phyloP scores from a whole-genome alignment of 345 rosid genomes.

The Leavenworthia alabamica region DNA sequence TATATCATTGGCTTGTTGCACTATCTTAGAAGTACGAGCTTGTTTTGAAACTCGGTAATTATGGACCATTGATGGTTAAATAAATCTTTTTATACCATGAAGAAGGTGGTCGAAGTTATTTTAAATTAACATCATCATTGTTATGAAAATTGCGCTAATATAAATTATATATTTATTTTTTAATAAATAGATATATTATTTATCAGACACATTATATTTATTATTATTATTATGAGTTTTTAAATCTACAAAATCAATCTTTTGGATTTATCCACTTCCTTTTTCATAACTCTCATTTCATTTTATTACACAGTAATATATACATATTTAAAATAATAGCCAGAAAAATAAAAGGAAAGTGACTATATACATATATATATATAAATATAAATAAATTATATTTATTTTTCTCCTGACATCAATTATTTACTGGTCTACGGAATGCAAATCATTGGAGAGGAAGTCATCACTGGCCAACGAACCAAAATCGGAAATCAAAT shows the following conservation, averaged over 20 bases:
- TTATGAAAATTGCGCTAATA: not conserved
- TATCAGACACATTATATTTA: too few species aligned
- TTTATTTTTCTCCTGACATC: not conserved
- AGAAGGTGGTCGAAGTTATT: not conserved
- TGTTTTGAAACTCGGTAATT: not conserved
- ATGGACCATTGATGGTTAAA: not conserved
- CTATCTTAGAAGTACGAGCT: not conserved
- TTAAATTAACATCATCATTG: not conserved
- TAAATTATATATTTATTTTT: too few species aligned
- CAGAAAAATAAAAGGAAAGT: too few species aligned
- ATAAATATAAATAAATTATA: too few species aligned
- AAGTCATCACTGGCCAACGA: constrained; percentile 14
- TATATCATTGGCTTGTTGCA: not conserved
- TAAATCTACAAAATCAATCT: not conserved
- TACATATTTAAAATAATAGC: not conserved
- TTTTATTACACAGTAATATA: too few species aligned
- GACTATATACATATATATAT: too few species aligned
- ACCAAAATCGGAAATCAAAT: constrained; percentile 13
- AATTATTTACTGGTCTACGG: not conserved
- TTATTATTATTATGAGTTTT: not conserved
- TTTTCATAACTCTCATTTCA: not conserved
- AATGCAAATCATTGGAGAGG: constrained; percentile 19
- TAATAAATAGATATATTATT: too few species aligned
- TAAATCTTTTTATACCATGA: not conserved
- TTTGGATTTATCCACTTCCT: too few species aligned